A percentile compares a stretch with the other conserved stretches of the same genome.
phyloP scores from a whole-genome alignment of 2,329 filamentous ascomycete species.

The Gyromitra esculenta region DNA sequence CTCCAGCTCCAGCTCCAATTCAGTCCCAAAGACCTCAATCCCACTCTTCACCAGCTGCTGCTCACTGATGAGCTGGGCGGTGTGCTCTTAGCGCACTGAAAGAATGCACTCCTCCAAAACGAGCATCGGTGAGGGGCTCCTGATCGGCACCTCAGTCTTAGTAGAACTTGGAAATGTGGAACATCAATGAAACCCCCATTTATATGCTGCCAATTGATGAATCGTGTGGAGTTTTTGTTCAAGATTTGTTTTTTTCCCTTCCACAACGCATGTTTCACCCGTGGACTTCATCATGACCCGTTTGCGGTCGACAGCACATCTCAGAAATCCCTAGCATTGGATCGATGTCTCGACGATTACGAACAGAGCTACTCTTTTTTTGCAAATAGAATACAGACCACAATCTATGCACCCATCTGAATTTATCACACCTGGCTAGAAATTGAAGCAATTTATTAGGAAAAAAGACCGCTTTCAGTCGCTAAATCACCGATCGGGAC shows the following conservation, averaged over 20 bases:
- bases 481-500: conserved; percentile 9
- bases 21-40: background rate
- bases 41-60: background rate
- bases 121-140: conserved; percentile 11
- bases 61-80: conserved; percentile 1
- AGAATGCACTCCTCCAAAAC: background rate
- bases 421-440: background rate
- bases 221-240: background rate
- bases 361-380: background rate
- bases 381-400: background rate
- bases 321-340: background rate
- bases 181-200: conserved; percentile 35
- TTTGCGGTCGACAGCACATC: conserved; percentile 1
- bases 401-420: background rate
- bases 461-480: conserved; percentile 18
- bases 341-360: too few species aligned
- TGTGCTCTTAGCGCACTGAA: background rate
- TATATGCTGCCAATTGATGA: conserved; percentile 27
- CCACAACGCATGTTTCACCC: conserved; percentile 8
- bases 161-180: conserved; percentile 1
- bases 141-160: conserved; percentile 14
- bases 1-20: background rate
- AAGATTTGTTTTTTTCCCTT: background rate
- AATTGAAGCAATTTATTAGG: background rate
- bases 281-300: background rate